Conservation (phyloP, 768 basidiomycete species). For the Kwoniella sp. region DNA sequence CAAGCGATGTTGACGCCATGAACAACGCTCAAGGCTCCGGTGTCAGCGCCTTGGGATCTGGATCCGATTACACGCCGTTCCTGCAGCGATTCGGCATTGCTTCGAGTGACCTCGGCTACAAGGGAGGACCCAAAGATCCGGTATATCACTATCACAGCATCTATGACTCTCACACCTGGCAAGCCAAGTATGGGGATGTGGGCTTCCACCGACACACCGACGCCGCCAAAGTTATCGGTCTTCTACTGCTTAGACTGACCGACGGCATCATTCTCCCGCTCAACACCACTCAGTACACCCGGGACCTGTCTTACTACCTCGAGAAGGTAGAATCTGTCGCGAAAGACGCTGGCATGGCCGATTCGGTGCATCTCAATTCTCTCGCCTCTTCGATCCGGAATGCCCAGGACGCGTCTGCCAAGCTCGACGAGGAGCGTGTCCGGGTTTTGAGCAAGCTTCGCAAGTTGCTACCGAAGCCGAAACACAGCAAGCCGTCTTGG, state of each 20-base stretch:
- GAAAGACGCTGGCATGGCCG: slow-evolving; percentile 24
- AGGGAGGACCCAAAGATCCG: slow-evolving; percentile 49
- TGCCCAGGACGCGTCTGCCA: slow-evolving; percentile 43
- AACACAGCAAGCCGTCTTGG: not conserved
- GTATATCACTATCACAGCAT: slow-evolving; percentile 70
- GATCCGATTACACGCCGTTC: slow-evolving; percentile 89
- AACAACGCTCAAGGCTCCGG: slow-evolving; percentile 44
- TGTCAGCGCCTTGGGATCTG: slow-evolving; percentile 68
- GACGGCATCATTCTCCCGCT: slow-evolving; percentile 60
- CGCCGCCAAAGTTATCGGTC: slow-evolving; percentile 63
- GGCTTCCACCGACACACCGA: slow-evolving; percentile 69
- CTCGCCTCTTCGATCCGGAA: slow-evolving; percentile 45
- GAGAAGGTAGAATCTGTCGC: slow-evolving; percentile 57
- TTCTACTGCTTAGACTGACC: slow-evolving; percentile 56
- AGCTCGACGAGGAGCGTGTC: slow-evolving; percentile 44
- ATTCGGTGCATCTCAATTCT: slow-evolving; percentile 34
- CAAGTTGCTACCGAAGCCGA: slow-evolving; percentile 35
- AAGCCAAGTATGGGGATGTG: slow-evolving; percentile 70
- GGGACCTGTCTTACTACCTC: slow-evolving; percentile 59
- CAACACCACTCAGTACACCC: slow-evolving; percentile 65
- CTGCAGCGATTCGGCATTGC: slow-evolving; percentile 66
- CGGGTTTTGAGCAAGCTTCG: slow-evolving; percentile 29
- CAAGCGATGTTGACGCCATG: too few species aligned
- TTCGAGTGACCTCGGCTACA: slow-evolving; percentile 44
- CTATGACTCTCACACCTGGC: slow-evolving; percentile 69